phyloP scores from a whole-genome alignment of 1,284 basidiomycete genomes.

The Crepidotus sp. region DNA sequence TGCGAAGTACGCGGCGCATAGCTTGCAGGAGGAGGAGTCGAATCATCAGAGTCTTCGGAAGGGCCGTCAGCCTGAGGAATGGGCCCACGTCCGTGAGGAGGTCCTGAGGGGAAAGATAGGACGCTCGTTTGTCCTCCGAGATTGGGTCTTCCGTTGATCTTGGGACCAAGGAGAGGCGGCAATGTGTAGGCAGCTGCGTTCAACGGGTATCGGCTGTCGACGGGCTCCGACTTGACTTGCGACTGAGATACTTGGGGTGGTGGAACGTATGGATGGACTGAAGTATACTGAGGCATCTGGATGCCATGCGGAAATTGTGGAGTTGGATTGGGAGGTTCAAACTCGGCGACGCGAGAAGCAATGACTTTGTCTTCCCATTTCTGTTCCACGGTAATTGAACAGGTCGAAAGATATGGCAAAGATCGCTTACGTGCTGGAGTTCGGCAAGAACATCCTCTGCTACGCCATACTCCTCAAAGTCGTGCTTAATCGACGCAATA shows the following conservation, averaged over 20 bases:
- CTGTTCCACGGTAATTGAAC: conserved; percentile 31
- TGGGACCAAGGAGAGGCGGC: conserved; percentile 58
- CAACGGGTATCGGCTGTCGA: conserved; percentile 57
- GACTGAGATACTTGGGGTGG: conserved; percentile 35
- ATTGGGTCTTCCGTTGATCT: conserved; percentile 40
- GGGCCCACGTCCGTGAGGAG: conserved; percentile 28
- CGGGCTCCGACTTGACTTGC: conserved; percentile 58
- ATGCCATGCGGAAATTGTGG: conserved; percentile 34
- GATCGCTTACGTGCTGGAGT: conserved; percentile 71
- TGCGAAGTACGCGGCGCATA: conserved; percentile 58
- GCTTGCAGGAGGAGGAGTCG: conserved; percentile 49
- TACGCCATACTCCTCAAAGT: conserved; percentile 97
- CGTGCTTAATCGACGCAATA: conserved; percentile 74
- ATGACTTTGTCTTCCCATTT: conserved; percentile 95
- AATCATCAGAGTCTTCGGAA: conserved; percentile 49
- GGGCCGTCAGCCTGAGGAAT: conserved; percentile 66
- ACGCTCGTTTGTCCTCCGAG: conserved; percentile 47
- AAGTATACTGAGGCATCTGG: conserved; percentile 22
- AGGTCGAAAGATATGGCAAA: conserved; percentile 5
- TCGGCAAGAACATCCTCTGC: conserved; percentile 85
- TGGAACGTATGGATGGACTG: conserved; percentile 31
- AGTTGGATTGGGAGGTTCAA: conserved; percentile 51
- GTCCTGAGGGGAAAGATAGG: conserved; percentile 46
- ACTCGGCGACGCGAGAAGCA: conserved; percentile 89
- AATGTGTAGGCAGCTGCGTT: conserved; percentile 40